Base-by-base conservation (phyloP, 2,329 filamentous ascomycete genomes). In the Cladophialophora bantiana region DNA sequence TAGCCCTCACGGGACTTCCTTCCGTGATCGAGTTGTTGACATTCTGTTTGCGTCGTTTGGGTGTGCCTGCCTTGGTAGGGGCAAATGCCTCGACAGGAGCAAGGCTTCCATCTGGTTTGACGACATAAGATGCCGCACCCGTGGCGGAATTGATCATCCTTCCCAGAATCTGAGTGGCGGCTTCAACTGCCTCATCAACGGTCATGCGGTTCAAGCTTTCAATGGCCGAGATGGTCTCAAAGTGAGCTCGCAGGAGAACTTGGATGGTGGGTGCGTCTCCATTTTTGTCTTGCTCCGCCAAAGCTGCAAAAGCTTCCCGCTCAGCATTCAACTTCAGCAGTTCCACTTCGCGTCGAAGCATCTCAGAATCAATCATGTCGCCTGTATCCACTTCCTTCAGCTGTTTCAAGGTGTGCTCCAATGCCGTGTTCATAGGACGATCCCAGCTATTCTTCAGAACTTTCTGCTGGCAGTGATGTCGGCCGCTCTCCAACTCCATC, bases 391-490 rank as follows among this genome's bases (percentile, higher is more conserved):
- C 86, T 40, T 89, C 86, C 62, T 86, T 85, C 38, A 99, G 85
- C 74, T 96, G 93, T 68, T 88, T 86, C 66, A 97, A 82, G 73
- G 92, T 92, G 75, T 96, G 92, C 68, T 94, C 90, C 38, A 98
- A 84, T 4, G 95, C 95, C 1, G 92, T 92, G 74, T 96, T 94
- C 68, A 99, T 85, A 54, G 89, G 87, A 59, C 92, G 89, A 70
- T 97, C 93, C 95, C 95, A 99, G 70, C 90, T 91, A 55, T 85
- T 88, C 77, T 90, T 93, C 54, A 90, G 86, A 59, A 98, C 78
- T 73, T 89, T 89, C 75, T 97, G 92, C 75, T 96, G 93, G 70
- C 94, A 91, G 77, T 97, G 94, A 70, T 97, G 92, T 68, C 94
- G 85, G 78, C 93, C 97, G 73, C 90, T 88, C 78, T 98, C 94